These are phyloP conservation scores for Saccharomycopsis sp. DNA, from an alignment of 805 yeast genomes.

Conservation along the genomic window DNA sequence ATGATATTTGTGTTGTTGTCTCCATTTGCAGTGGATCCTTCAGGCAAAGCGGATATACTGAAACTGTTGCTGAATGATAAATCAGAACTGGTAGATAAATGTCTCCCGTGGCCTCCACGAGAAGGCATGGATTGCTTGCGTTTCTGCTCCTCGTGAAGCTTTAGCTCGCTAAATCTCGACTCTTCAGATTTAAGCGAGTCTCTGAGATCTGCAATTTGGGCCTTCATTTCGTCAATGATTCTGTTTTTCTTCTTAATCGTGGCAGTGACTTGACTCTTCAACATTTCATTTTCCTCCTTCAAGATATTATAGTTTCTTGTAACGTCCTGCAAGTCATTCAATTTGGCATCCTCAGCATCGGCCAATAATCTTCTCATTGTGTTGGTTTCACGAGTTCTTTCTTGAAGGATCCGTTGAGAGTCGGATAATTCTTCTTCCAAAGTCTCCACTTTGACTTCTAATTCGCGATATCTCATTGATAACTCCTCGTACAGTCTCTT, in stretches of 20 bases:
- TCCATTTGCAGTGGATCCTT: constrained; percentile 1
- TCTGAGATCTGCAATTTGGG: constrained; percentile 35
- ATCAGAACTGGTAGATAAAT: not conserved
- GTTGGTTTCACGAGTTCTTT: constrained; percentile 70
- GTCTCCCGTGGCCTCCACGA: not conserved
- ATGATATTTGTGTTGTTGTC: constrained; percentile 17
- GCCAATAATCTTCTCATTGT: constrained; percentile 61
- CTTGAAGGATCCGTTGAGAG: constrained; percentile 63
- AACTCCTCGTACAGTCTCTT: constrained; percentile 72
- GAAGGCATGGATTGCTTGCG: constrained; percentile 8
- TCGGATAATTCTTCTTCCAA: constrained; percentile 82
- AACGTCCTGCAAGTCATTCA: constrained; percentile 46
- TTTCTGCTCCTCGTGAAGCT: constrained; percentile 27
- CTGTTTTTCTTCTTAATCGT: constrained; percentile 49
- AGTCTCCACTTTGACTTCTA: constrained; percentile 50
- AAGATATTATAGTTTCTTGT: constrained; percentile 43
- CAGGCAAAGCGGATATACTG: not conserved
- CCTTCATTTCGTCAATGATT: constrained; percentile 57
- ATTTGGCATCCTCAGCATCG: constrained; percentile 59
- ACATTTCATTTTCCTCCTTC: constrained; percentile 53
- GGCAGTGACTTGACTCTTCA: constrained; percentile 47
- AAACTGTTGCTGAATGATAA: not conserved
- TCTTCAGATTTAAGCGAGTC: constrained; percentile 20
- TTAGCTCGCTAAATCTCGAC: constrained; percentile 25
- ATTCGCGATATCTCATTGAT: constrained; percentile 58